A percentile compares a stretch with the other conserved stretches of the same genome.
Evolutionary conservation across 768 basidiomycete species (phyloP).

Genomic region (Crepidotus variabilis): DNA sequence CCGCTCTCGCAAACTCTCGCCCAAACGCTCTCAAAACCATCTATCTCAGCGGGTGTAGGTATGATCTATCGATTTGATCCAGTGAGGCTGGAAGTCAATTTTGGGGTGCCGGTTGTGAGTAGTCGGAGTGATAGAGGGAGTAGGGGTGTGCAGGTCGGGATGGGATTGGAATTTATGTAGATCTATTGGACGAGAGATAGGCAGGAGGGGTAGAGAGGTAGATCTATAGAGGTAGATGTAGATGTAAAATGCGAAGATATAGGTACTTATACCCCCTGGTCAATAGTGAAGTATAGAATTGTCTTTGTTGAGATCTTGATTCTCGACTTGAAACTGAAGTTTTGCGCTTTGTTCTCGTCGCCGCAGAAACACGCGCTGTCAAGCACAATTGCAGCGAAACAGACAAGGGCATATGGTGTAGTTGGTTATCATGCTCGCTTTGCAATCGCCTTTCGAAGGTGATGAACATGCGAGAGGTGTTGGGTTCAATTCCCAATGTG

Average conservation of each 20-base stretch:
- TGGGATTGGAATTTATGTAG: slow-evolving; percentile 55
- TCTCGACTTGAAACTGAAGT: no score
- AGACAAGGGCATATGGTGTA: slow-evolving; percentile 25
- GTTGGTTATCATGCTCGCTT: slow-evolving; percentile 28
- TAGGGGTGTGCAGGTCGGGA: slow-evolving; percentile 76
- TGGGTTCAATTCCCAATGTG: slow-evolving; percentile 22
- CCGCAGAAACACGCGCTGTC: no score
- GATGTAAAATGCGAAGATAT: no score
- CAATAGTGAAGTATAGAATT: no score
- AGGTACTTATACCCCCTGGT: no score
- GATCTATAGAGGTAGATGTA: no score
- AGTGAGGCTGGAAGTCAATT: slow-evolving; percentile 82
- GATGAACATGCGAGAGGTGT: slow-evolving; percentile 15
- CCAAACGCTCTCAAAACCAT: slow-evolving; percentile 44
- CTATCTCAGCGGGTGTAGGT: slow-evolving; percentile 78
- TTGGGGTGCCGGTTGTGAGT: slow-evolving; percentile 77
- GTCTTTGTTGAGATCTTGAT: no score
- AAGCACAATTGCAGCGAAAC: background rate
- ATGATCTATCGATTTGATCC: slow-evolving; percentile 82
- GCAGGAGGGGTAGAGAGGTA: background rate
- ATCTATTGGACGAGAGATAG: background rate
- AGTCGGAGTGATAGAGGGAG: slow-evolving; percentile 61
- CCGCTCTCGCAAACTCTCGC: slow-evolving; percentile 24
- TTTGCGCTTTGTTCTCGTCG: no score
- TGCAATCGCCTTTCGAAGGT: slow-evolving; percentile 8